Evolutionary conservation across 2,329 filamentous ascomycete genomes (phyloP).

Genomic region (Clonostachys rhizophaga): DNA sequence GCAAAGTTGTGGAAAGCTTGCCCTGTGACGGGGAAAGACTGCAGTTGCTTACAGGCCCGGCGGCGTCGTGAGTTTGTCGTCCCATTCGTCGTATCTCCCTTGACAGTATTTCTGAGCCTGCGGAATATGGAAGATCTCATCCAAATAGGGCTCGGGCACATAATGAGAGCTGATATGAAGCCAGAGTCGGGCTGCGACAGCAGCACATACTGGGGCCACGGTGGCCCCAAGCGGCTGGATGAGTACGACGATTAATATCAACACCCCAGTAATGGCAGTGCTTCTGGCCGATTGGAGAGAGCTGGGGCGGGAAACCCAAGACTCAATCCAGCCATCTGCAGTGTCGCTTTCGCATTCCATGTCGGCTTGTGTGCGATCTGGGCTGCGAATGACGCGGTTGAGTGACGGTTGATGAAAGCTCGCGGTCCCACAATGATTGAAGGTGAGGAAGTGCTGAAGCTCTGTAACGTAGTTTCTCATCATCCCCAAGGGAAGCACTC

Average conservation of each 20-base stretch:
- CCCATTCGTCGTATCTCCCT: conserved; percentile 74
- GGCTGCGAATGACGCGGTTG: too few species aligned
- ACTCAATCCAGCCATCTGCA: too few species aligned
- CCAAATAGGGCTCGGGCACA: conserved; percentile 53
- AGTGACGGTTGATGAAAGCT: too few species aligned
- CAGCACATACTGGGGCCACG: not conserved
- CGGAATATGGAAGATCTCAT: conserved; percentile 84
- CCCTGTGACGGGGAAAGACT: too few species aligned
- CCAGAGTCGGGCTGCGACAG: conserved; percentile 2
- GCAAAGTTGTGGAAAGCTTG: too few species aligned
- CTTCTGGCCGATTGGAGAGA: not conserved
- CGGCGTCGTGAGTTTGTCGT: conserved; percentile 95
- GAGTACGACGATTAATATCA: not conserved
- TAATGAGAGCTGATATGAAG: conserved; percentile 5
- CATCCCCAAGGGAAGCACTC: too few species aligned
- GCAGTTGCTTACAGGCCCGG: conserved; percentile 64
- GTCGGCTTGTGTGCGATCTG: too few species aligned
- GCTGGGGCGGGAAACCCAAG: not conserved
- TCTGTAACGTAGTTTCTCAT: too few species aligned
- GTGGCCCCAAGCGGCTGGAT: not conserved
- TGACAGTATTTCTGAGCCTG: conserved; percentile 86
- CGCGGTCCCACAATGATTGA: too few species aligned
- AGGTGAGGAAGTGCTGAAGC: too few species aligned
- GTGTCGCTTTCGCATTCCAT: too few species aligned
- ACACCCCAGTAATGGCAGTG: not conserved